Conservation (phyloP, 441 rosid genomes). For the Populus hybrid region DNA sequence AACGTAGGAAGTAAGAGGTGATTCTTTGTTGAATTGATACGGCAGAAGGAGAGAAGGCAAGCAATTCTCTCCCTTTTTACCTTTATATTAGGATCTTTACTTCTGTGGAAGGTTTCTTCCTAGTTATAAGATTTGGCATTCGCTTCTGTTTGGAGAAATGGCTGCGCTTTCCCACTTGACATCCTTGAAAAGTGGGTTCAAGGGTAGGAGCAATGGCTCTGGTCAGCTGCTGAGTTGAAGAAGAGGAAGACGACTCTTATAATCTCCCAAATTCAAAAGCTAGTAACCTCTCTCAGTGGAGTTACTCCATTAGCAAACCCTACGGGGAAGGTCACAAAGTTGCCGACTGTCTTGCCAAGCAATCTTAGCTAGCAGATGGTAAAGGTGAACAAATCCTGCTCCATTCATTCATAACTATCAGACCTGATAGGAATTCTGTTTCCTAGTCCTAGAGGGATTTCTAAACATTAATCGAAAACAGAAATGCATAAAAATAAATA, state of each 20-base stretch:
- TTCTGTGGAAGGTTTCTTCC: background rate
- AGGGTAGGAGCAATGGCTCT: background rate
- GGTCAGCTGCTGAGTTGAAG: background rate
- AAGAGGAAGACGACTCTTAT: background rate
- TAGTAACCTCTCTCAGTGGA: no score
- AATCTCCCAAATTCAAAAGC: no score
- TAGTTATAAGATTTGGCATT: background rate
- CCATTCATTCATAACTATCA: no score
- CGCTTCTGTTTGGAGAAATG: background rate
- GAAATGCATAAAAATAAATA: background rate
- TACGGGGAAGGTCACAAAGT: no score
- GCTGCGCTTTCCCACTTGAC: background rate
- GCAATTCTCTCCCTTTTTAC: constrained; percentile 8
- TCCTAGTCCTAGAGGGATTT: no score
- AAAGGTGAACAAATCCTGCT: no score
- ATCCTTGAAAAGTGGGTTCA: background rate
- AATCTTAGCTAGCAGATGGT: no score
- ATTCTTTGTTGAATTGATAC: constrained; percentile 4
- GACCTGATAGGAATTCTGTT: no score
- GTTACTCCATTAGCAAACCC: no score
- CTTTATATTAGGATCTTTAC: background rate
- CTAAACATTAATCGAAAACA: no score
- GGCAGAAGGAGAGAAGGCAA: background rate
- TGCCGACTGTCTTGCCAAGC: no score
- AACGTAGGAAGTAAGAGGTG: background rate